phyloP scores from a whole-genome alignment of 257 asterid genomes.

The Striga asiatica region DNA sequence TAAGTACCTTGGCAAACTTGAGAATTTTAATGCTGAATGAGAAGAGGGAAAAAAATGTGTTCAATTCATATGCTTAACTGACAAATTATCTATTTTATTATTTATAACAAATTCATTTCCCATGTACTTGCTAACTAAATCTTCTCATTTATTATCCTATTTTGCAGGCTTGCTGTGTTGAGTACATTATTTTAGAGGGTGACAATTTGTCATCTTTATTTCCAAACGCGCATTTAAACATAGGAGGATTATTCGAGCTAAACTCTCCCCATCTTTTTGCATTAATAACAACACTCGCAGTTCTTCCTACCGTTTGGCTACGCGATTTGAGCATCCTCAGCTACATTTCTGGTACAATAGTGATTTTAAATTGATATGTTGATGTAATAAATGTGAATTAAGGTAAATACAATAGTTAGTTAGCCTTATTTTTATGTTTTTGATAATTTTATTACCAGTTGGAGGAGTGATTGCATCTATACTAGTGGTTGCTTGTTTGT shows the following conservation, averaged over 20 bases:
- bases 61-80: background rate
- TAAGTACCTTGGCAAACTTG: slow-evolving; percentile 34
- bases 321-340: slow-evolving; percentile 77
- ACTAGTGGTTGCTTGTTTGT: slow-evolving; percentile 65
- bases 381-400: too few relatives aligned
- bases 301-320: slow-evolving; percentile 90
- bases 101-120: too few relatives aligned
- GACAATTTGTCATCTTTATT: slow-evolving; percentile 79
- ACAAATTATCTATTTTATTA: too few relatives aligned
- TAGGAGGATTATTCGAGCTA: slow-evolving; percentile 43
- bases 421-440: too few relatives aligned
- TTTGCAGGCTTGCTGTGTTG: slow-evolving; percentile 84
- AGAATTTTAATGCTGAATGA: background rate
- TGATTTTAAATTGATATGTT: too few relatives aligned
- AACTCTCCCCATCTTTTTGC: slow-evolving; percentile 67
- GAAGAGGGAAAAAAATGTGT: background rate
- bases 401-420: too few relatives aligned
- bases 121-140: too few relatives aligned
- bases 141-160: slow-evolving; percentile 9
- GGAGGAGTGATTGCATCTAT: slow-evolving; percentile 93
- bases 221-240: slow-evolving; percentile 61
- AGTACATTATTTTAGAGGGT: slow-evolving; percentile 77
- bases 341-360: slow-evolving; percentile 95
- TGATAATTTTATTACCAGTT: slow-evolving; percentile 35
- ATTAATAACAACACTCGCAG: slow-evolving; percentile 42